Percentiles rank a stretch among this genome's conserved stretches.
phyloP scores from a whole-genome alignment of 495 filamentous ascomycete species.

The Recurvomyces mirabilis region DNA sequence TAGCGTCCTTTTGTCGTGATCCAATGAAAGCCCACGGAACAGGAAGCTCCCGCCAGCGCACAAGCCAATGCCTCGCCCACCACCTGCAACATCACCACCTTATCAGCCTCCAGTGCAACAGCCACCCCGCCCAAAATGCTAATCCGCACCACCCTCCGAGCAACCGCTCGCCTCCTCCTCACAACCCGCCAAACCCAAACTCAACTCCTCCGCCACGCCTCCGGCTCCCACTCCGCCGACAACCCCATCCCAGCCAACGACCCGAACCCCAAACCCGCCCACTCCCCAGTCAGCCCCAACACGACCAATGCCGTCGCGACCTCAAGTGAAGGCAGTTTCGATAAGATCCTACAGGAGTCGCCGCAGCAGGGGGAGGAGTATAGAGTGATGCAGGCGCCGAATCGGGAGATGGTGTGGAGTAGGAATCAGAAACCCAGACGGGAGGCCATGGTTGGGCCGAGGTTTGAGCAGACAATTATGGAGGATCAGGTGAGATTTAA shows the following conservation, averaged over 20 bases:
- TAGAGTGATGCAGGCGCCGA: slow-evolving; percentile 70
- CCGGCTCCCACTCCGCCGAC: slow-evolving; percentile 25
- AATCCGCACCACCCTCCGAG: no score
- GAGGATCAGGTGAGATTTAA: slow-evolving; percentile 55
- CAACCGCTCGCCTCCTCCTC: background rate
- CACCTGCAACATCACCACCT: no score
- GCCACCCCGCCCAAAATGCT: no score
- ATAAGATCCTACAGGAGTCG: slow-evolving; percentile 42
- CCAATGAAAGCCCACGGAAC: no score
- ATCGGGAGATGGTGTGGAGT: slow-evolving; percentile 70
- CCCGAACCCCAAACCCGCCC: slow-evolving; percentile 35
- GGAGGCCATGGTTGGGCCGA: slow-evolving; percentile 77
- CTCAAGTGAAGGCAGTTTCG: slow-evolving; percentile 36
- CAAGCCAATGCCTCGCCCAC: no score
- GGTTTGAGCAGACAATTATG: slow-evolving; percentile 95
- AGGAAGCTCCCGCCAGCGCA: no score
- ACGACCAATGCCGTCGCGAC: slow-evolving; percentile 50
- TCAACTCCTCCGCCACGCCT: background rate
- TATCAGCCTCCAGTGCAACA: no score
- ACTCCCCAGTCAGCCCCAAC: slow-evolving; percentile 34
- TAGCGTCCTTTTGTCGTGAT: no score
- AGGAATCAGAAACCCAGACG: slow-evolving; percentile 67
- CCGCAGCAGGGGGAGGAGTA: slow-evolving; percentile 49
- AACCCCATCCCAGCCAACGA: slow-evolving; percentile 45
- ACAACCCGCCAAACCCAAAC: background rate